These are phyloP conservation scores for Phalaenopsis equestris DNA, from an alignment of 106 monocot genomes.

Conservation along the genomic window DNA sequence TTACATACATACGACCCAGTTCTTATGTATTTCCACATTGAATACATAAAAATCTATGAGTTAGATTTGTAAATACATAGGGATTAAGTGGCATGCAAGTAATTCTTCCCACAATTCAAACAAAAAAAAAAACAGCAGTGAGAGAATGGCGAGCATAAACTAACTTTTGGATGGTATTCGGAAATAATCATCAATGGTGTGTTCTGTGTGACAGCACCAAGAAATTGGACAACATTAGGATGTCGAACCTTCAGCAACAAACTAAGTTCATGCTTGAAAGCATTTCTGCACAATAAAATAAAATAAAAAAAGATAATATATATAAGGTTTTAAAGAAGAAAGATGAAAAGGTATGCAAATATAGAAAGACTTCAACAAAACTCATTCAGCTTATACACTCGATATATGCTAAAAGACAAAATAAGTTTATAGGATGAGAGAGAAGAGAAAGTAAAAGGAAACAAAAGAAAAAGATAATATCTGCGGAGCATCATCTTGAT, in stretches of 20 bases:
- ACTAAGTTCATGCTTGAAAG: slow-evolving; percentile 83
- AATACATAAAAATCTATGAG: too few species aligned
- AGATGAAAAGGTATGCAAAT: neutral
- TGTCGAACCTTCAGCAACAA: slow-evolving; percentile 81
- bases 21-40: too few species aligned
- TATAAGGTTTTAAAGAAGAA: neutral
- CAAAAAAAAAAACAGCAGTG: neutral
- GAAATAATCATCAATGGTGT: slow-evolving; percentile 95
- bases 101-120: neutral
- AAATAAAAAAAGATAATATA: neutral
- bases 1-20: too few species aligned
- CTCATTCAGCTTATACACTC: neutral
- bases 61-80: too few species aligned
- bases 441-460: neutral
- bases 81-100: too few species aligned
- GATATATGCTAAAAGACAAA: neutral
- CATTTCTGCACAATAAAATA: slow-evolving; percentile 43
- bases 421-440: neutral
- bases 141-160: neutral
- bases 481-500: too few species aligned
- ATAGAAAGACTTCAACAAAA: neutral
- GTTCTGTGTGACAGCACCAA: slow-evolving; percentile 93
- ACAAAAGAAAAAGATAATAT: too few species aligned
- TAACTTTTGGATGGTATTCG: slow-evolving; percentile 81
- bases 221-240: slow-evolving; percentile 93